phyloP scores from a whole-genome alignment of 352 stramenopile genomes.

The Phytophthora kernoviae region DNA sequence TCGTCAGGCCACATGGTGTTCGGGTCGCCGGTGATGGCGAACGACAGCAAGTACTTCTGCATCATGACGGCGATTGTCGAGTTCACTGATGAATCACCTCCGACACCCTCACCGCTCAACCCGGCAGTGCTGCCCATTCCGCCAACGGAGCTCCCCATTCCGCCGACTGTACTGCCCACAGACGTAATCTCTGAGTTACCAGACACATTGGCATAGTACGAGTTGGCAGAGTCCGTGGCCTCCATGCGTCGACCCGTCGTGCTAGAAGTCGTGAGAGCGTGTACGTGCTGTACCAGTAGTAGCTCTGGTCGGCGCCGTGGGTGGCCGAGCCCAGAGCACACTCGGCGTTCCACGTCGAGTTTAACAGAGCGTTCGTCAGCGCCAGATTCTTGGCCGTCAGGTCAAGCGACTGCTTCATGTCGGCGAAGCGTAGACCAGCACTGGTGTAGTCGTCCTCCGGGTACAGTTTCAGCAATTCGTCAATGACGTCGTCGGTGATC shows the following conservation, averaged over 20 bases:
- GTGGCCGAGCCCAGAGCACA: slow-evolving; percentile 8
- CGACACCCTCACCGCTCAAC: slow-evolving; percentile 8
- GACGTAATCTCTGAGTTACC: neutral
- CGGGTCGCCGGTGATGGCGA: slow-evolving; percentile 30
- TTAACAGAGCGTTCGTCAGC: slow-evolving; percentile 21
- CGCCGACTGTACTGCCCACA: slow-evolving; percentile 1
- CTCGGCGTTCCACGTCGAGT: slow-evolving; percentile 29
- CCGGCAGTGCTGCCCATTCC: slow-evolving; percentile 7
- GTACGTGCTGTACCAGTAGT: slow-evolving; percentile 40
- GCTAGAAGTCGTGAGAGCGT: slow-evolving; percentile 19
- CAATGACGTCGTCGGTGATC: slow-evolving; percentile 21
- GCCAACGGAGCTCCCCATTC: slow-evolving; percentile 7
- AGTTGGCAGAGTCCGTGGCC: slow-evolving; percentile 16
- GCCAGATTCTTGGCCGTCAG: slow-evolving; percentile 30
- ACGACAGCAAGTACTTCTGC: slow-evolving; percentile 36
- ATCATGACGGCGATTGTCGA: slow-evolving; percentile 28
- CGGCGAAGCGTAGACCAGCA: slow-evolving; percentile 20
- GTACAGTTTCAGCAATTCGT: slow-evolving; percentile 20
- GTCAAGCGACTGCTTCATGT: slow-evolving; percentile 33
- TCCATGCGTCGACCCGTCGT: slow-evolving; percentile 11
- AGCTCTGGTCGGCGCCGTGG: slow-evolving; percentile 30
- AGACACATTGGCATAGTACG: slow-evolving; percentile 19
- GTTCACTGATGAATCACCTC: slow-evolving; percentile 23
- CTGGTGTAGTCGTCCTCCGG: slow-evolving; percentile 20
- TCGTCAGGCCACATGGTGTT: slow-evolving; percentile 31